These are phyloP conservation scores for Diaporthe aspalathi DNA, from an alignment of 2,329 filamentous ascomycete species.

Conservation along the genomic window DNA sequence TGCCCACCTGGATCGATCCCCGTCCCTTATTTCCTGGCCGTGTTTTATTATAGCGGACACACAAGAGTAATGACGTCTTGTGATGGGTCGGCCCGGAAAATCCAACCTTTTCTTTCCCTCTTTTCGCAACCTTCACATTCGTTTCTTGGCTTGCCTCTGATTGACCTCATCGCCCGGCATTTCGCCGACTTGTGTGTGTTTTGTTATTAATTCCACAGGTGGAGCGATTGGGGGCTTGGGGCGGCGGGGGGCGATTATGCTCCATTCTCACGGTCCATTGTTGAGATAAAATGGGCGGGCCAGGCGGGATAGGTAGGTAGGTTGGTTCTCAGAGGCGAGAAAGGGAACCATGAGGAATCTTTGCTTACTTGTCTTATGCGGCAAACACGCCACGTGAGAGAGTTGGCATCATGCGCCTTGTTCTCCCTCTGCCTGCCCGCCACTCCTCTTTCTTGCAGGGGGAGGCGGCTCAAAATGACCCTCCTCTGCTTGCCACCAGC, in stretches of 20 bases:
- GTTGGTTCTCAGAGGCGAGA: background rate
- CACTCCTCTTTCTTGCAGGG: background rate
- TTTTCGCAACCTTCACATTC: background rate
- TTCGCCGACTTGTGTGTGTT: too few relatives aligned
- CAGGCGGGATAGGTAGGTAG: too few relatives aligned
- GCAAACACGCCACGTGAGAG: slow-evolving; percentile 6
- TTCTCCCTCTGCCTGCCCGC: too few relatives aligned
- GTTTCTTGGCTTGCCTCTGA: too few relatives aligned
- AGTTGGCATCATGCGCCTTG: slow-evolving; percentile 6
- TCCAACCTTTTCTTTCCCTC: too few relatives aligned
- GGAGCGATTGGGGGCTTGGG: background rate
- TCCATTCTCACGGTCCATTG: background rate
- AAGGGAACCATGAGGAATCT: background rate
- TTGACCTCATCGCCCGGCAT: too few relatives aligned
- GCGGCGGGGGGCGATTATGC: background rate
- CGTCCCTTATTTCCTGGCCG: background rate
- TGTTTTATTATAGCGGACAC: background rate
- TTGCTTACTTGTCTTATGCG: background rate
- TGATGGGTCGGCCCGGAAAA: slow-evolving; percentile 11
- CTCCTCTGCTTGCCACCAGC: background rate
- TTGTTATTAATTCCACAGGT: background rate
- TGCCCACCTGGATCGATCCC: too few relatives aligned
- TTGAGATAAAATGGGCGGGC: background rate
- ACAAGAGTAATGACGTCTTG: slow-evolving; percentile 10
- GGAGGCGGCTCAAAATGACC: background rate